Evolutionary conservation across 345 rosid genomes (phyloP), one percentile per base, ranked within the genome.

Genomic region (Noccaea caerulescens): DNA sequence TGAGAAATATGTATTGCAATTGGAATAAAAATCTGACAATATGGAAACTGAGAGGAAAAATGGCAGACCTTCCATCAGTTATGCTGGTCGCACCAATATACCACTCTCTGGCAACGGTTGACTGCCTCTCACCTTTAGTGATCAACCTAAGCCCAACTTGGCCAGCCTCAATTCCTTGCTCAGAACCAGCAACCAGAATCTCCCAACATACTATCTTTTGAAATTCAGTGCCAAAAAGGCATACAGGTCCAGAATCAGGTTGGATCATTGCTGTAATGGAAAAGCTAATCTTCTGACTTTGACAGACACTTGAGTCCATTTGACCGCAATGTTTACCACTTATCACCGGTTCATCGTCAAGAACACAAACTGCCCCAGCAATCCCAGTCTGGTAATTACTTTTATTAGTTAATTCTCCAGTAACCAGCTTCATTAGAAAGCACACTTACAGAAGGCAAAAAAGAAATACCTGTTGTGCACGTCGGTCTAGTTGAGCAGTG

Each of bases 101-200:
- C 99, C 99, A 92, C 76, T 95, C 99, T 83, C 88, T 92, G 14
- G 87, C 84, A 50, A 88, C 87, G 34, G 96, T 87, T 53, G 96
- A 83, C 81, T 92, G 98, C 76, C 89, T 83, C 70, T 90, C 99
- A 57, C 98, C 96, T 80, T 92, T 95, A 59, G 96, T 86, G 45
- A 95, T 90, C 83, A 88, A 82, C 63, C 97, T 83, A 72, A 95
- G 89, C 71, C 98, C 98, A 69, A 95, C 98, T 79, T 92, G 99
- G 69, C 99, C 99, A 75, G 99, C 99, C 79, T 95, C 99, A 63
- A 95, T 85, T 74, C 99, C 99, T 90, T 95, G 99, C 78, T 95
- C 99, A 32, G 98, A 86, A 73, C 99, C 99, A 78, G 98, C 98
- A 73, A 95, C 98, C 58, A 95, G 82, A 84, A 95, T 86, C 86